phyloP scores from a whole-genome alignment of 2,329 filamentous ascomycete species.

The Alternaria sp. region DNA sequence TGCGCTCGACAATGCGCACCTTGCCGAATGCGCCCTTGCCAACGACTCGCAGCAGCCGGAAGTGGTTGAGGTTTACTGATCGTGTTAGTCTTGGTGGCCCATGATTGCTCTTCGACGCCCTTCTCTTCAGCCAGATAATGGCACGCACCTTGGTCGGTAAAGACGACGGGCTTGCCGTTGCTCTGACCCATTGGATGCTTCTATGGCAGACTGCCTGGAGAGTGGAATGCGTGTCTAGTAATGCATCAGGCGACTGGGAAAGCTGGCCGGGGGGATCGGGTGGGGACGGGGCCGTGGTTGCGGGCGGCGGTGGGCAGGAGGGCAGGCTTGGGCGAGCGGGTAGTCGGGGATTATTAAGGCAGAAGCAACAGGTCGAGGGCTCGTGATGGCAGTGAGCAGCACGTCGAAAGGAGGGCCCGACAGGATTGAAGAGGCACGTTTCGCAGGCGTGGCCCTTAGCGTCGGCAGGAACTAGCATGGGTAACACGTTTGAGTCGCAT shows the following conservation, averaged over 20 bases:
- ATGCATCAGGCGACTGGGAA: slow-evolving; percentile 31
- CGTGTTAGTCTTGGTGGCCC: slow-evolving; percentile 15
- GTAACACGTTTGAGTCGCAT: slow-evolving; percentile 17
- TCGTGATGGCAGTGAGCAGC: slow-evolving; percentile 3
- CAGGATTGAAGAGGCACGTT: slow-evolving; percentile 31
- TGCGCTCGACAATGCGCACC: slow-evolving; percentile 96
- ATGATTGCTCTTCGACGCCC: no score
- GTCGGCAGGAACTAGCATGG: slow-evolving; percentile 15
- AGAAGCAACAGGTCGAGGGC: slow-evolving; percentile 4
- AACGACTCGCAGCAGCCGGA: slow-evolving; percentile 91
- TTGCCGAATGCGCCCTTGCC: slow-evolving; percentile 98
- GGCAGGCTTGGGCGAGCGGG: slow-evolving; percentile 4
- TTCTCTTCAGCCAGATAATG: background rate
- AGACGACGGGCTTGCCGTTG: slow-evolving; percentile 90
- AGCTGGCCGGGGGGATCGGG: background rate
- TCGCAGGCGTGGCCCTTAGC: slow-evolving; percentile 29
- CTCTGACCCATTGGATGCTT: slow-evolving; percentile 80
- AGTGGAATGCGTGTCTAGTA: slow-evolving; percentile 20
- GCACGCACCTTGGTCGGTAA: slow-evolving; percentile 85
- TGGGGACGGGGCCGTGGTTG: slow-evolving; percentile 12
- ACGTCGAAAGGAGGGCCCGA: slow-evolving; percentile 32
- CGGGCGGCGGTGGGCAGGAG: slow-evolving; percentile 6
- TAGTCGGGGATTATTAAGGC: slow-evolving; percentile 12
- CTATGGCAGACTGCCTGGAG: slow-evolving; percentile 33
- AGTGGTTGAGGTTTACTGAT: slow-evolving; percentile 94